phyloP scores from a whole-genome alignment of 257 asterid species.

The Handroanthus guayacan region DNA sequence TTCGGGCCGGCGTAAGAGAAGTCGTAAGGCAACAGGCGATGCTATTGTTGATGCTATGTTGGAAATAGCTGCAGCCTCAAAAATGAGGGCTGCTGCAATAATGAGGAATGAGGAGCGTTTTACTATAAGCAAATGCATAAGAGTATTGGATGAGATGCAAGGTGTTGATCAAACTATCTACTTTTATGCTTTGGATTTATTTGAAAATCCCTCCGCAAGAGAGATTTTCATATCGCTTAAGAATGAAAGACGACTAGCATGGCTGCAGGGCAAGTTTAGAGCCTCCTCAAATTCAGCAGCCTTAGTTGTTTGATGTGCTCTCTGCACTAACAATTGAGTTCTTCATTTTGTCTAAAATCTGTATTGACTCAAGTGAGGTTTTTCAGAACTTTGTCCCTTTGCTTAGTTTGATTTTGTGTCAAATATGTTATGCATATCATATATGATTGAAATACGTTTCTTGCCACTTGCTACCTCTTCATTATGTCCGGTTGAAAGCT shows the following conservation, averaged over 20 bases:
- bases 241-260: conserved; percentile 70
- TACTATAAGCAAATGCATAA: conserved; percentile 85
- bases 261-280: conserved; percentile 82
- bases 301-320: conserved; percentile 39
- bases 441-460: background rate
- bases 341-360: conserved; percentile 28
- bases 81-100: conserved; percentile 89
- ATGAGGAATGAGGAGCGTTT: conserved; percentile 81
- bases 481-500: conserved; percentile 13
- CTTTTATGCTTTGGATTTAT: conserved; percentile 80
- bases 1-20: conserved; percentile 79
- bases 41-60: conserved; percentile 97
- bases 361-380: conserved; percentile 30
- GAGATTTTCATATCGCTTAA: conserved; percentile 77
- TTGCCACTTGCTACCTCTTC: background rate
- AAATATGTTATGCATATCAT: conserved; percentile 24
- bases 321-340: conserved; percentile 22
- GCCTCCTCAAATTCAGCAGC: conserved; percentile 61
- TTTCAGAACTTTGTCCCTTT: conserved; percentile 37
- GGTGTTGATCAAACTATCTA: conserved; percentile 76
- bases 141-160: conserved; percentile 84
- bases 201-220: conserved; percentile 76
- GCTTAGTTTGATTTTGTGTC: conserved; percentile 43
- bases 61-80: conserved; percentile 93
- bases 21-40: conserved; percentile 90